These are phyloP conservation scores for Nakazawaea molendinolei DNA, from an alignment of 805 yeast genomes.

Conservation along the genomic window DNA sequence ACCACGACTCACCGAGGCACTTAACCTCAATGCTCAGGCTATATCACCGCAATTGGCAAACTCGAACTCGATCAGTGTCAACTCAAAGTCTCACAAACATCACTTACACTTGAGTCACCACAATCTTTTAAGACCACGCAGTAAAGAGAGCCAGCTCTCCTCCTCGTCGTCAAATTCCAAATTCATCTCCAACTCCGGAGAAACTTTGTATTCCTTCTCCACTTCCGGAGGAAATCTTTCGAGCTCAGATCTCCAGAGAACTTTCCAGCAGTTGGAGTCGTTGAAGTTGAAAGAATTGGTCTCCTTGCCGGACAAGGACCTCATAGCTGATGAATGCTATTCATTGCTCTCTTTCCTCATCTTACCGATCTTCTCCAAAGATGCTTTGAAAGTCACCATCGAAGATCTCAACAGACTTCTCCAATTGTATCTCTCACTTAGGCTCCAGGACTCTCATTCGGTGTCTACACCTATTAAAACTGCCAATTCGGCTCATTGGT, in stretches of 20 bases:
- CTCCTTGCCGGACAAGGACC: constrained; percentile 29
- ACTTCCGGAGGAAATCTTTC: constrained; percentile 21
- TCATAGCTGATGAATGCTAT: constrained; percentile 45
- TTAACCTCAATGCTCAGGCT: constrained; percentile 6
- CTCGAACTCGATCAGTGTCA: neutral
- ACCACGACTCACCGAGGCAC: constrained; percentile 4
- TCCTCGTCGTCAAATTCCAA: constrained; percentile 33
- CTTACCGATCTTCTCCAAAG: constrained; percentile 43
- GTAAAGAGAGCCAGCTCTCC: constrained; percentile 25
- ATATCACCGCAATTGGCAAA: constrained; percentile 2
- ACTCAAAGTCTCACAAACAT: constrained; percentile 8
- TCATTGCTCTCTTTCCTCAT: constrained; percentile 33
- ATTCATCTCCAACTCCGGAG: constrained; percentile 22
- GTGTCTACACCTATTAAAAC: constrained; percentile 2
- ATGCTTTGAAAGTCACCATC: constrained; percentile 41
- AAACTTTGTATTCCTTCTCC: constrained; percentile 31
- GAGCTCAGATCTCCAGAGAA: constrained; percentile 22
- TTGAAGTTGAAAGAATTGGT: constrained; percentile 20
- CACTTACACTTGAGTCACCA: constrained; percentile 24
- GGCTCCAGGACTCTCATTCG: constrained; percentile 12
- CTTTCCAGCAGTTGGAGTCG: constrained; percentile 24
- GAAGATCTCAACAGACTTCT: constrained; percentile 52
- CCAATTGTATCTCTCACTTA: constrained; percentile 24
- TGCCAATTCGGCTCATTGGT: neutral
- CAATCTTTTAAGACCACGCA: constrained; percentile 19